Percentiles rank a stretch among this genome's conserved stretches.
phyloP scores from a whole-genome alignment of 2,329 filamentous ascomycete genomes.

The Graphilbum sp. region DNA sequence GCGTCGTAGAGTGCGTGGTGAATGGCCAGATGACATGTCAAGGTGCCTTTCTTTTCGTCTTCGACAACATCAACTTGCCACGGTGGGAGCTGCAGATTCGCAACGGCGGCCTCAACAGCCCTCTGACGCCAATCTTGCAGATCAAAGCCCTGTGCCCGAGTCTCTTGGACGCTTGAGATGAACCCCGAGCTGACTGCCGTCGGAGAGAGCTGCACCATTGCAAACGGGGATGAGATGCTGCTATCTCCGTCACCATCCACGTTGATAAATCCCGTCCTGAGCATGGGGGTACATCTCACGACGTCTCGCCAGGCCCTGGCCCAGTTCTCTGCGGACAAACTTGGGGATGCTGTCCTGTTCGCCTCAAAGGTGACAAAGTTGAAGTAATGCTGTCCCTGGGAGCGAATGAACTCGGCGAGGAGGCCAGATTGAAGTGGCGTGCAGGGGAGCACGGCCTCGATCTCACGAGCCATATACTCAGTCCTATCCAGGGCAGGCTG shows the following conservation, averaged over 20 bases:
- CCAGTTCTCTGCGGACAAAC: slow-evolving; percentile 24
- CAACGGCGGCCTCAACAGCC: slow-evolving; percentile 17
- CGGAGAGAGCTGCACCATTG: slow-evolving; percentile 49
- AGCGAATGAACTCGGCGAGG: slow-evolving; percentile 56
- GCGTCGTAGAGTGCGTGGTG: slow-evolving; percentile 85
- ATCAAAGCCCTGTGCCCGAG: slow-evolving; percentile 12
- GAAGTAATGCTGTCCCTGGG: slow-evolving; percentile 53
- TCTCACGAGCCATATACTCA: slow-evolving; percentile 5
- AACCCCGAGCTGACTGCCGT: background rate
- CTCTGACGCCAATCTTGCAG: slow-evolving; percentile 21
- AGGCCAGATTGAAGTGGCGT: slow-evolving; percentile 69
- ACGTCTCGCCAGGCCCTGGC: slow-evolving; percentile 42
- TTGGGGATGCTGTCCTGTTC: too few relatives aligned
- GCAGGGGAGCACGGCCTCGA: slow-evolving; percentile 56
- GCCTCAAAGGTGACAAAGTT: slow-evolving; percentile 46
- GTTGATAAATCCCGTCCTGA: slow-evolving; percentile 58
- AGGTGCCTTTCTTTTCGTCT: slow-evolving; percentile 14
- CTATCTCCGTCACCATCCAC: slow-evolving; percentile 39
- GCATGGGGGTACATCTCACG: slow-evolving; percentile 44
- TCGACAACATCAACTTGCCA: slow-evolving; percentile 44
- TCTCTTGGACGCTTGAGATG: background rate
- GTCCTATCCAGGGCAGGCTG: slow-evolving; percentile 12
- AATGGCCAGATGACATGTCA: slow-evolving; percentile 26
- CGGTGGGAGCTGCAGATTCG: slow-evolving; percentile 34
- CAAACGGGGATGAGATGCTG: slow-evolving; percentile 34